phyloP scores from a whole-genome alignment of 495 filamentous ascomycete species.

The Neurospora cerealis region DNA sequence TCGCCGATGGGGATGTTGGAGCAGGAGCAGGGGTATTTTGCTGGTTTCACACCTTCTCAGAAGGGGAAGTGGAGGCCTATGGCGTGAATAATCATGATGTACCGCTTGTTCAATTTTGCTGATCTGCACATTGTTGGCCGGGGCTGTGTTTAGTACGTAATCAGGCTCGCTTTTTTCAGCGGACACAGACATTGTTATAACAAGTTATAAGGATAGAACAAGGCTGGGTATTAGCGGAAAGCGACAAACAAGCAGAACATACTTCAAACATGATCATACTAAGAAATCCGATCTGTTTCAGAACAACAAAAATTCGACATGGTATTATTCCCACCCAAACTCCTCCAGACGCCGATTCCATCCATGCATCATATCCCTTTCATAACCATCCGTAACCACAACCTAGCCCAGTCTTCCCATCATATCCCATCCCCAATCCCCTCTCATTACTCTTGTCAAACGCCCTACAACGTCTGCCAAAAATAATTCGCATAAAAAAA shows the following conservation, averaged over 20 bases:
- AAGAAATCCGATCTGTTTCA: background rate
- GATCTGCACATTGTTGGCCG: background rate
- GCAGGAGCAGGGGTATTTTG: background rate
- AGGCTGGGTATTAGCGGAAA: background rate
- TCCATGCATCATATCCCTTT: background rate
- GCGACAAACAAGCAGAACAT: background rate
- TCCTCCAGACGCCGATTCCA: background rate
- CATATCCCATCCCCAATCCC: background rate
- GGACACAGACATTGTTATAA: background rate
- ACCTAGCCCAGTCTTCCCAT: background rate
- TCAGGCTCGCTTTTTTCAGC: background rate
- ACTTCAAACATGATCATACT: background rate
- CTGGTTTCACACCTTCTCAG: background rate
- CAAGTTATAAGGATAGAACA: background rate
- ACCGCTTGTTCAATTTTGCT: background rate
- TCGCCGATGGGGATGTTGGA: background rate
- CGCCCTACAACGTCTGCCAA: slow-evolving; percentile 67
- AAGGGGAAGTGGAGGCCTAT: background rate
- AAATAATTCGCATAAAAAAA: slow-evolving; percentile 96
- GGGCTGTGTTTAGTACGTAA: background rate
- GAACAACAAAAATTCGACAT: background rate
- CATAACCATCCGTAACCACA: background rate
- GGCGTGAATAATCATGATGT: background rate
- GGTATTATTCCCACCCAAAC: background rate
- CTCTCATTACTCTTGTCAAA: background rate